A percentile compares a stretch with the other conserved stretches of the same genome.
Conservation (phyloP, 176 grass and related monocot species). For the Ensete ventricosum region DNA sequence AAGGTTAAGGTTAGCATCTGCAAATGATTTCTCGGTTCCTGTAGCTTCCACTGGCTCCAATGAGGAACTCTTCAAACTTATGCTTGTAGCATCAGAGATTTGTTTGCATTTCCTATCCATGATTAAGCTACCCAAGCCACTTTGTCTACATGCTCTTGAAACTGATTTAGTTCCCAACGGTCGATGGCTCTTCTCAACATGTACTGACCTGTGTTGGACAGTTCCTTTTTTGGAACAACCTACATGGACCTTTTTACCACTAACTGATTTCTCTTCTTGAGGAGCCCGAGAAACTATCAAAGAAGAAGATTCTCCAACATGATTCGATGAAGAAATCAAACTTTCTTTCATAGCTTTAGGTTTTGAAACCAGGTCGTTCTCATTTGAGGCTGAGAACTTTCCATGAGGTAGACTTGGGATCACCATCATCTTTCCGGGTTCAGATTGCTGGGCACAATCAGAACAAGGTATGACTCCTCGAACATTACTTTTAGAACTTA, state of each 20-base stretch:
- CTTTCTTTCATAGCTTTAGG: slow-evolving; percentile 39
- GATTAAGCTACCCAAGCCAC: slow-evolving; percentile 35
- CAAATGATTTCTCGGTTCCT: slow-evolving; percentile 34
- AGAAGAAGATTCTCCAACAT: slow-evolving; percentile 52
- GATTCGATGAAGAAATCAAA: slow-evolving; percentile 25
- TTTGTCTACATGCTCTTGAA: slow-evolving; percentile 62
- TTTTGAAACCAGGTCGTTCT: slow-evolving; percentile 47
- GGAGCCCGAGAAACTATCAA: slow-evolving; percentile 26
- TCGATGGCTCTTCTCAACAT: slow-evolving; percentile 78
- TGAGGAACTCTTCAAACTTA: slow-evolving; percentile 45
- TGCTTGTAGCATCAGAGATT: slow-evolving; percentile 40
- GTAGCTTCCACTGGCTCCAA: slow-evolving; percentile 49
- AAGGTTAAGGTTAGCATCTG: slow-evolving; percentile 53
- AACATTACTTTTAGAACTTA: slow-evolving; percentile 38
- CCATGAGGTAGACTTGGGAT: slow-evolving; percentile 31
- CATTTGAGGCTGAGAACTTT: slow-evolving; percentile 38
- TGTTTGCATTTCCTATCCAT: slow-evolving; percentile 65
- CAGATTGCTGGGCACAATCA: slow-evolving; percentile 27
- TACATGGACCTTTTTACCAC: slow-evolving; percentile 38
- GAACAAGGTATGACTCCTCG: slow-evolving; percentile 26
- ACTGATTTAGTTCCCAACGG: slow-evolving; percentile 76
- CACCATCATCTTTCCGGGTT: slow-evolving; percentile 27
- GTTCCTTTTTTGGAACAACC: slow-evolving; percentile 62
- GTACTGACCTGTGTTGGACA: slow-evolving; percentile 58
- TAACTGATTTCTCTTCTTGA: slow-evolving; percentile 48